phyloP scores from a whole-genome alignment of 1,284 basidiomycete species.

The Ceratobasidium sp. region DNA sequence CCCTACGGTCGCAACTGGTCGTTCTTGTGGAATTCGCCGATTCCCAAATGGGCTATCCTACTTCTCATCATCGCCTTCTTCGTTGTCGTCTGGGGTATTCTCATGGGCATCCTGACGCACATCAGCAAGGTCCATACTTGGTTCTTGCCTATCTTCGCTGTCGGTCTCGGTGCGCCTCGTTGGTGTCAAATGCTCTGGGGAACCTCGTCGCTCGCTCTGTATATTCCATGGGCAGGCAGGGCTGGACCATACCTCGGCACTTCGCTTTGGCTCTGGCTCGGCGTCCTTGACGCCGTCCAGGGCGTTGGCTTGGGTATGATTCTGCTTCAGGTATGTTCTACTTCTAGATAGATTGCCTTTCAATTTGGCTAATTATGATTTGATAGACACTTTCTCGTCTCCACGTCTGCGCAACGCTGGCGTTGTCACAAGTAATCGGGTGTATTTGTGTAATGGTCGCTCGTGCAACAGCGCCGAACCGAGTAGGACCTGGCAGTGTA shows the following conservation, averaged over 20 bases:
- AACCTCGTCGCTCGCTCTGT: conserved; percentile 87
- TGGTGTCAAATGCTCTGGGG: conserved; percentile 97
- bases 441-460: conserved; percentile 88
- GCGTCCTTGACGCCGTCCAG: conserved; percentile 91
- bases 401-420: conserved; percentile 92
- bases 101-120: conserved; percentile 83
- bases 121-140: conserved; percentile 94
- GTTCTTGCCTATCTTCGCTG: conserved; percentile 92
- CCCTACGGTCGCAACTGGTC: conserved; percentile 93
- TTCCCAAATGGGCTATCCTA: conserved; percentile 86
- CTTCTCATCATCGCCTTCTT: conserved; percentile 88
- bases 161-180: conserved; percentile 89
- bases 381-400: conserved; percentile 85
- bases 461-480: conserved; percentile 86
- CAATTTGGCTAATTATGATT: conserved; percentile 7
- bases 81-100: conserved; percentile 83
- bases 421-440: conserved; percentile 87
- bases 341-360: neutral
- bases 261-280: conserved; percentile 93
- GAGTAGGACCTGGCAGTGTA: conserved; percentile 86
- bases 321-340: conserved; percentile 76
- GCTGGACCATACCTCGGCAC: conserved; percentile 89
- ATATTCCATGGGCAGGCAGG: conserved; percentile 90
- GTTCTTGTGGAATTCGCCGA: conserved; percentile 89
- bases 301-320: conserved; percentile 96